Base-by-base conservation (phyloP, 163 green algal genomes). In the Volvox carteri region DNA sequence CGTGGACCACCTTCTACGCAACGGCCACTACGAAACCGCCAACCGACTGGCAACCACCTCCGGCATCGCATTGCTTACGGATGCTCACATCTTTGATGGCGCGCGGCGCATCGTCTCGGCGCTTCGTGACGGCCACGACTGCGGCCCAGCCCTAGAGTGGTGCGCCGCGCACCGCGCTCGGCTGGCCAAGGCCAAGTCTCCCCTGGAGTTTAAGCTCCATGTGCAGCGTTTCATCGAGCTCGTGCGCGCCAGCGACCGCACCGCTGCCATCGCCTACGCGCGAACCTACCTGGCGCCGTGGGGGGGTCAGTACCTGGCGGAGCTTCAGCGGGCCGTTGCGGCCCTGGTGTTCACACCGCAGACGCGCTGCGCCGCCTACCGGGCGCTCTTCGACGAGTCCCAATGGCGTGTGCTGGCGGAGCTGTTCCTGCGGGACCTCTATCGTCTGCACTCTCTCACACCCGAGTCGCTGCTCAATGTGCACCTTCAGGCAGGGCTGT, bases 221-320 rank as follows among this genome's bases (percentile, higher is more conserved):
- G 30, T 93, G 73, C 94, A 98, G 93, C 96, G 99, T 92, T 99
- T 99, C 81, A 90, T 99, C 0, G 97, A 99, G 91, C 93, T 98
- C n/a, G 96, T 99, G 62, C 94, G 96, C 7, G 33, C 73, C 23
- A 94, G 92, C 9, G 48, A 94, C 62, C 87, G 93, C 72, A 39
- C 94, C 33, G 93, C 93, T 16, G 97, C 97, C 4, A 94, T 99
- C 25, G 68, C 76, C 0, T 98, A 99, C 88, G 96, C 97, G 3
- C 94, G 95, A 21, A 44, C 89, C 30, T 91, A 99, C 90, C 89
- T 99, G 33, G 91, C 97, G 30, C 93, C 91, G 7, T 98, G 93
- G 95, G 96, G 95, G 4, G 46, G 21, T 16, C 86, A 83, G 50
- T 86, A 98, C 93, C 90, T 97, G 92, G 52, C 67, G 41, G 96